phyloP scores from a whole-genome alignment of 805 yeast species.

The Cyberlindnera maritima region DNA sequence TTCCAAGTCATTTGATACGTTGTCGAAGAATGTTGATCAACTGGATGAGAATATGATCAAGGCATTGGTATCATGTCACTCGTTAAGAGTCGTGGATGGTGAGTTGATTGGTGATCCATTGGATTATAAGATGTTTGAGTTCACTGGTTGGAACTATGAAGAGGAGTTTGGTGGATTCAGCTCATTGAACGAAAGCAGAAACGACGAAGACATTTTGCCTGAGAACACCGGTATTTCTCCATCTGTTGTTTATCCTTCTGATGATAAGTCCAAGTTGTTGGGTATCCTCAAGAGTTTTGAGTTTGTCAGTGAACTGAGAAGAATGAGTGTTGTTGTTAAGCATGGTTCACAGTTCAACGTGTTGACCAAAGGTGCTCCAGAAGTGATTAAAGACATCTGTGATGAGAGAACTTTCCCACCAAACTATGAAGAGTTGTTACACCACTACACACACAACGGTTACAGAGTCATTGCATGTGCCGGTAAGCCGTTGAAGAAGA shows the following conservation, averaged over 20 bases:
- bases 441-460: conserved; percentile 89
- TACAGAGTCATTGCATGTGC: conserved; percentile 96
- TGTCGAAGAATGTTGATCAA: conserved; percentile 24
- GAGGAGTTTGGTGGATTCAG: conserved; percentile 56
- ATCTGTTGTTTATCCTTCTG: conserved; percentile 46
- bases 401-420: conserved; percentile 65
- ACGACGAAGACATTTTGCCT: conserved; percentile 38
- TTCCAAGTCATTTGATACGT: conserved; percentile 28
- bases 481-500: conserved; percentile 46
- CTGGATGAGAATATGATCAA: conserved; percentile 34
- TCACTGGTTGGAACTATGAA: conserved; percentile 71
- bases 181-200: conserved; percentile 37
- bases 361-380: conserved; percentile 96
- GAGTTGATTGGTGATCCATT: conserved; percentile 91
- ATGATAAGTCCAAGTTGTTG: conserved; percentile 36
- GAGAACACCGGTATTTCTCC: conserved; percentile 45
- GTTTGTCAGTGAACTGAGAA: conserved; percentile 76
- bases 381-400: conserved; percentile 81
- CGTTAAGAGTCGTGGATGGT: conserved; percentile 73
- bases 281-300: conserved; percentile 65
- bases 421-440: conserved; percentile 69
- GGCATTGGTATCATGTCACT: conserved; percentile 70
- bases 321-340: conserved; percentile 84
- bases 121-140: conserved; percentile 90
- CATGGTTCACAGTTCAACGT: conserved; percentile 44